These are phyloP conservation scores for Penicillium roqueforti DNA, from an alignment of 495 filamentous ascomycete genomes.

Conservation along the genomic window DNA sequence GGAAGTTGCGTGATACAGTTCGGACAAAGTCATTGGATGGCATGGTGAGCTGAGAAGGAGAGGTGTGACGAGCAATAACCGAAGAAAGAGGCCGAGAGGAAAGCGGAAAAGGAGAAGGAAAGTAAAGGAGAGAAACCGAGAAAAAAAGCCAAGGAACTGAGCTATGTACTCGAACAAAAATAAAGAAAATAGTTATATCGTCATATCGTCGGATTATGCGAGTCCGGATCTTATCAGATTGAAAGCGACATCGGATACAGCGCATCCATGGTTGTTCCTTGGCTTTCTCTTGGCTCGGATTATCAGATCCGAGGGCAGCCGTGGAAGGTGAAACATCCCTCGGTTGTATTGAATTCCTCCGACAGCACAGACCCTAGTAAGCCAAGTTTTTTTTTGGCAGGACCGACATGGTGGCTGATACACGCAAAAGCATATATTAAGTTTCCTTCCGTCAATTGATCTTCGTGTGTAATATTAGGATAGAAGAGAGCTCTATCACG, in stretches of 20 bases:
- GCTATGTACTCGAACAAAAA: not conserved
- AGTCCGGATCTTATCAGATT: constrained; percentile 12
- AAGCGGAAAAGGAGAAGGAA: not conserved
- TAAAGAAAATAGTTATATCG: not conserved
- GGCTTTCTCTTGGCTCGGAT: constrained; percentile 1
- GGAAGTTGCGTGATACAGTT: constrained; percentile 24
- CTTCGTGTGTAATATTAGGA: not conserved
- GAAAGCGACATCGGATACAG: constrained; percentile 8
- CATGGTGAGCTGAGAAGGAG: constrained; percentile 18
- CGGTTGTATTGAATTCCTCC: not conserved
- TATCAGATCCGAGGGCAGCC: constrained; percentile 9
- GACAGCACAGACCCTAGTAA: not conserved
- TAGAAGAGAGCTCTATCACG: too few relatives aligned
- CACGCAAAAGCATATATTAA: not conserved
- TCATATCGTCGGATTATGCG: constrained; percentile 1
- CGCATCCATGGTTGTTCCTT: not conserved
- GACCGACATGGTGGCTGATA: not conserved
- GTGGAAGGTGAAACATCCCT: not conserved
- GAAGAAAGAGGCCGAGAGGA: not conserved
- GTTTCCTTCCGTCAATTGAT: not conserved
- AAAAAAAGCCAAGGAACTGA: not conserved
- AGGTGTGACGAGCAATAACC: not conserved
- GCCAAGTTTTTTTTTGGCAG: not conserved
- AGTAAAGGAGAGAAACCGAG: not conserved
- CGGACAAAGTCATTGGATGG: constrained; percentile 30